Conservation (phyloP, 2,329 filamentous ascomycete genomes). For the Penicillium sp. region DNA sequence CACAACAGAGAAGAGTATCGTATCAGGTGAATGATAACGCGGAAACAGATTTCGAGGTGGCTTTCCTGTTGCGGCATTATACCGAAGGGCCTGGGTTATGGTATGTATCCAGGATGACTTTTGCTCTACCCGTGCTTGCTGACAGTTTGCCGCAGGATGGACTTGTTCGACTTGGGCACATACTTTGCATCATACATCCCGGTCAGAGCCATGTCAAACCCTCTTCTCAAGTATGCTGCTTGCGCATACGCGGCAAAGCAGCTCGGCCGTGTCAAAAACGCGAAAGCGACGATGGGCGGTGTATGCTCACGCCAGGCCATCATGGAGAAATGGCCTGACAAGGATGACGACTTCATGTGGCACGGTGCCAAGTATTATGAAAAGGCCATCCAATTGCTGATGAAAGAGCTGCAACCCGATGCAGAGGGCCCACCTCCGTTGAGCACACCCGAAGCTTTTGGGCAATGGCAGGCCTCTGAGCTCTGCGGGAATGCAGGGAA, state of each 20-base stretch:
- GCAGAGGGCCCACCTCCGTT: slow-evolving; percentile 31
- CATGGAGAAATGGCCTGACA: slow-evolving; percentile 52
- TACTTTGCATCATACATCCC: slow-evolving; percentile 60
- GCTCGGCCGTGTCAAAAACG: slow-evolving; percentile 52
- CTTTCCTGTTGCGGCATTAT: slow-evolving; percentile 58
- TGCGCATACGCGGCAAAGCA: slow-evolving; percentile 61
- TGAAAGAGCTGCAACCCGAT: slow-evolving; percentile 43
- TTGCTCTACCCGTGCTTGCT: slow-evolving; percentile 4
- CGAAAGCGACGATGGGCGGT: slow-evolving; percentile 49
- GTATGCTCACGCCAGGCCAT: slow-evolving; percentile 45
- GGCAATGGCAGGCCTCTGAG: slow-evolving; percentile 35
- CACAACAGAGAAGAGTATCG: slow-evolving; percentile 19
- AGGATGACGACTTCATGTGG: slow-evolving; percentile 55
- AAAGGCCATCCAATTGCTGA: slow-evolving; percentile 55
- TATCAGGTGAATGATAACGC: slow-evolving; percentile 26
- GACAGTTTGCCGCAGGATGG: slow-evolving; percentile 36
- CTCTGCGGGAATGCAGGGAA: slow-evolving; percentile 35
- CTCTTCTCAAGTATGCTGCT: slow-evolving; percentile 50
- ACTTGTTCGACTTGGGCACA: slow-evolving; percentile 48
- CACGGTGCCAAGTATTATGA: slow-evolving; percentile 61
- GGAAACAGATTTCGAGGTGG: slow-evolving; percentile 53
- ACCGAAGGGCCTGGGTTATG: slow-evolving; percentile 57
- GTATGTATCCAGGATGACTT: slow-evolving; percentile 31
- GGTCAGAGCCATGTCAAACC: slow-evolving; percentile 51
- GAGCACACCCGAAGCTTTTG: slow-evolving; percentile 34